phyloP scores from a whole-genome alignment of 2,329 filamentous ascomycete genomes.

The Hypoxylon sp. region DNA sequence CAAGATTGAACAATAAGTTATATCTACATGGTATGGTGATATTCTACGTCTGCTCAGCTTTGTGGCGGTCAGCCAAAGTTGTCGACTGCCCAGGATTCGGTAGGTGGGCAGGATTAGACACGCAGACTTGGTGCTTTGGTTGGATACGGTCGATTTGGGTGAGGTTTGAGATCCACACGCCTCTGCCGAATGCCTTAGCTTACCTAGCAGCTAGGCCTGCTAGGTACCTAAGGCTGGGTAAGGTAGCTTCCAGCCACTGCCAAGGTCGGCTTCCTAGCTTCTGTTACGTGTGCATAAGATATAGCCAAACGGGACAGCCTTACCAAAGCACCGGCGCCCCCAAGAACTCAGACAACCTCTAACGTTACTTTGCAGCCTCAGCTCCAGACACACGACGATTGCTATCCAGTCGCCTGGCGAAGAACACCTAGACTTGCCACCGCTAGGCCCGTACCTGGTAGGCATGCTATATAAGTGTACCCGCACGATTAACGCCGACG shows the following conservation, averaged over 20 bases:
- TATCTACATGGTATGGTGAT: no score
- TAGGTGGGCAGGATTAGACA: no score
- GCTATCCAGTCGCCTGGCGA: not conserved
- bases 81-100: no score
- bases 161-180: not conserved
- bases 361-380: conserved; percentile 34
- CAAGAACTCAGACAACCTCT: conserved; percentile 15
- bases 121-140: no score
- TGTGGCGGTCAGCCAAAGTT: not conserved
- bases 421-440: no score
- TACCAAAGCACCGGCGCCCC: conserved; percentile 31
- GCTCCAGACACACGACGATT: conserved; percentile 6
- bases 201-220: no score
- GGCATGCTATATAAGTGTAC: no score
- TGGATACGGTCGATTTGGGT: no score
- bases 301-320: conserved; percentile 31
- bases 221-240: conserved; percentile 30
- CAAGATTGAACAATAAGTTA: not conserved
- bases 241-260: no score
- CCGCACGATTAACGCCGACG: no score
- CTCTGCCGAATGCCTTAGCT: not conserved
- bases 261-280: conserved; percentile 29
- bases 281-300: conserved; percentile 33
- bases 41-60: not conserved
- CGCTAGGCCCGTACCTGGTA: no score